Percentiles rank a stretch among this genome's conserved stretches.
phyloP scores from a whole-genome alignment of 495 filamentous ascomycete species.

The Neurospora sp. region DNA sequence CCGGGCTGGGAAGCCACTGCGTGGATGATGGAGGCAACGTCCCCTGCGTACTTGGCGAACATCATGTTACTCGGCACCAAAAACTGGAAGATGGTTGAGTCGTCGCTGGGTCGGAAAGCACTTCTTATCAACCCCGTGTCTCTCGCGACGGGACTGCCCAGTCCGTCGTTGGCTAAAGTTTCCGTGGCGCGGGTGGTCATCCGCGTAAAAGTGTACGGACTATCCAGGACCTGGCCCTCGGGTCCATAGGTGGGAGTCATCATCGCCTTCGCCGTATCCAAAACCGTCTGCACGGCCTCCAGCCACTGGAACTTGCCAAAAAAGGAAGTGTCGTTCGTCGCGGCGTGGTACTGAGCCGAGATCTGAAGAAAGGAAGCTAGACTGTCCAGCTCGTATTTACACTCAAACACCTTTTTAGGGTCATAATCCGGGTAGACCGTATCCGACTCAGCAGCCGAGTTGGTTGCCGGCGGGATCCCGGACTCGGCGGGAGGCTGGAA shows the following conservation, averaged over 20 bases:
- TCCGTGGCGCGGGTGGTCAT: conserved; percentile 44
- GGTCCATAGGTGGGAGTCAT: conserved; percentile 45
- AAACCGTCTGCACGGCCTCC: conserved; percentile 35
- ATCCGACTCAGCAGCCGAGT: conserved; percentile 11
- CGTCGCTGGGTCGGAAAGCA: conserved; percentile 57
- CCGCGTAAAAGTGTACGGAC: conserved; percentile 49
- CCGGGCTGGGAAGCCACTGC: not conserved
- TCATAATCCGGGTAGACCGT: conserved; percentile 11
- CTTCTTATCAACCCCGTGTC: conserved; percentile 53
- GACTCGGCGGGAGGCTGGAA: conserved; percentile 53
- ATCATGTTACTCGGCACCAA: conserved; percentile 62
- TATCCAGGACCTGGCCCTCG: conserved; percentile 40
- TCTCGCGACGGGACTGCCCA: conserved; percentile 44
- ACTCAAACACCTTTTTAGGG: conserved; percentile 30
- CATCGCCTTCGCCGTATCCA: conserved; percentile 41
- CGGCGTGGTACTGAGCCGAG: conserved; percentile 45
- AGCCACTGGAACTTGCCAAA: conserved; percentile 49
- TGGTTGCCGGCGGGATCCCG: conserved; percentile 29
- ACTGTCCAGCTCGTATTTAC: conserved; percentile 60
- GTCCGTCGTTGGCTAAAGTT: conserved; percentile 48
- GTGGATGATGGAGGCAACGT: conserved; percentile 38
- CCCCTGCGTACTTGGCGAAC: conserved; percentile 46
- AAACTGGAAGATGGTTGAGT: conserved; percentile 45
- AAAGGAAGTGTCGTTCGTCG: conserved; percentile 46
- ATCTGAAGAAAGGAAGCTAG: conserved; percentile 56